phyloP scores from a whole-genome alignment of 2,329 filamentous ascomycete species.

The Diaporthe citriasiana region DNA sequence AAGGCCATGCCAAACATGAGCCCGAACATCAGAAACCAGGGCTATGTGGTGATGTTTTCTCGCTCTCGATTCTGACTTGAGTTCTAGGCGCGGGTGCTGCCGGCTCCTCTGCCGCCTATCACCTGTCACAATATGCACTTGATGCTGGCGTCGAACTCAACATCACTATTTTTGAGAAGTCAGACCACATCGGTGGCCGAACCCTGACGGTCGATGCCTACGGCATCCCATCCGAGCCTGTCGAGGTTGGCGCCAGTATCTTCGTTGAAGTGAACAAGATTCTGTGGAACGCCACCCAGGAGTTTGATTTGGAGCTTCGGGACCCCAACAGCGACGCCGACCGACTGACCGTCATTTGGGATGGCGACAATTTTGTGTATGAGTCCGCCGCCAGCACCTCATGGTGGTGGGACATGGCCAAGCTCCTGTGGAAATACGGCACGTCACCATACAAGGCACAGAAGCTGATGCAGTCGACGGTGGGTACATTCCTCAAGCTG shows the following conservation, averaged over 20 bases:
- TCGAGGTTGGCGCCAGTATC: constrained; percentile 93
- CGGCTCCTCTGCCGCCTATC: constrained; percentile 88
- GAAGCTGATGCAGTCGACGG: constrained; percentile 77
- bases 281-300: constrained; percentile 78
- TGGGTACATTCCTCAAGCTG: constrained; percentile 81
- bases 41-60: not conserved
- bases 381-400: constrained; percentile 70
- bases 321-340: constrained; percentile 62
- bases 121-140: constrained; percentile 79
- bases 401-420: constrained; percentile 84
- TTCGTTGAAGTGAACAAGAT: constrained; percentile 90
- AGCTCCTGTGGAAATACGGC: constrained; percentile 89
- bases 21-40: no score
- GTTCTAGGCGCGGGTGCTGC: constrained; percentile 85
- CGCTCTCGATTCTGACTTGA: not conserved
- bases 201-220: constrained; percentile 87
- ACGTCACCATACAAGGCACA: constrained; percentile 81
- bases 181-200: constrained; percentile 83
- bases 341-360: constrained; percentile 83
- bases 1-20: no score
- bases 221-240: constrained; percentile 73
- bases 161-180: constrained; percentile 90
- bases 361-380: constrained; percentile 82
- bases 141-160: constrained; percentile 74
- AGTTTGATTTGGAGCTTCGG: constrained; percentile 77